Evolutionary conservation across 805 yeast species (phyloP).

Genomic region (Cyberlindnera nakhonratchasimensis): DNA sequence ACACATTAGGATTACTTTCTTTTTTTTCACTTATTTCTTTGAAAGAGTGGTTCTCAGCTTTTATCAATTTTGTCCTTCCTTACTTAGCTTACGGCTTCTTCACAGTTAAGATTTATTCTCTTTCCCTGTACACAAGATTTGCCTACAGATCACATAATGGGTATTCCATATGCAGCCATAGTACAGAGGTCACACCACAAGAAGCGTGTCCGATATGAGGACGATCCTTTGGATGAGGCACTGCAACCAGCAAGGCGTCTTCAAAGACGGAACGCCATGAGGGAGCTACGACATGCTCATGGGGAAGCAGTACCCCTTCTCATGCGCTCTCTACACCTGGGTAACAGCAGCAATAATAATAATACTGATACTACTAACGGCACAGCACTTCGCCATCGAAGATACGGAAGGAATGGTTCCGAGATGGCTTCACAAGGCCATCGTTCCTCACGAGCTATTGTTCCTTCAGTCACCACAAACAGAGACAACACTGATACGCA

Average conservation of each 20-base stretch:
- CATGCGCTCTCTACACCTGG: constrained; percentile 1
- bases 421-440: too few relatives aligned
- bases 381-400: too few relatives aligned
- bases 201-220: constrained; percentile 14
- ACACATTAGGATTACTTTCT: too few relatives aligned
- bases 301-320: constrained; percentile 5
- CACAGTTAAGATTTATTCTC: too few relatives aligned
- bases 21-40: too few relatives aligned
- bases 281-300: constrained; percentile 6
- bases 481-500: neutral
- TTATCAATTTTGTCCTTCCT: neutral
- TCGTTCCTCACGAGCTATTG: neutral
- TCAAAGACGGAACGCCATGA: constrained; percentile 12
- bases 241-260: constrained; percentile 10
- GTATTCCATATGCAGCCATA: constrained; percentile 9
- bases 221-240: constrained; percentile 2
- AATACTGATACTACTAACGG: too few relatives aligned
- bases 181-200: neutral
- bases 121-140: neutral
- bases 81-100: too few relatives aligned
- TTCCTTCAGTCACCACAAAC: neutral
- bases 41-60: too few relatives aligned
- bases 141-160: constrained; percentile 4
- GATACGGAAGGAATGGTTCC: too few relatives aligned
- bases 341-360: neutral